Evolutionary conservation across 208 protist genomes (phyloP).

Genomic region (Leishmania tropica): DNA sequence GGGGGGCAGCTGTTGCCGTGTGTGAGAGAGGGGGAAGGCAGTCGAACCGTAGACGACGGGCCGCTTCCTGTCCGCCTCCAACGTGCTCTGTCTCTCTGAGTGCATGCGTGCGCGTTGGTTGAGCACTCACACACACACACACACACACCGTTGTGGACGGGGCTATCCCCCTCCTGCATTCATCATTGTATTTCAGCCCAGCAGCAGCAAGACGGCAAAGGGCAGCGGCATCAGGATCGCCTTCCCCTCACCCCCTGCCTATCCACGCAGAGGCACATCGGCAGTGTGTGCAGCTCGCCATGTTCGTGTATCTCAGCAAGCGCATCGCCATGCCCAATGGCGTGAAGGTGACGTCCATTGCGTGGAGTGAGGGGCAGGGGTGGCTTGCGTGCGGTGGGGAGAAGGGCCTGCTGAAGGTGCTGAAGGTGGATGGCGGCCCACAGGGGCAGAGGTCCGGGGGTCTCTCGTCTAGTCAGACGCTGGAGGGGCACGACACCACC

Average conservation of each 20-base stretch:
- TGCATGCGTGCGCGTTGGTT: neutral
- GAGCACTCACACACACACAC: neutral
- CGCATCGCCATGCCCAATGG: conserved; percentile 97
- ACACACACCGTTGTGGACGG: neutral
- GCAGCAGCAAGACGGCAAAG: neutral
- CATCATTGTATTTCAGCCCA: neutral
- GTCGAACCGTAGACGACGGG: neutral
- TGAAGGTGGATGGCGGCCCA: conserved; percentile 92
- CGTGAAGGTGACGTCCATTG: conserved; percentile 79
- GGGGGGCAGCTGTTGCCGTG: neutral
- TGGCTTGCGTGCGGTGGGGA: conserved; percentile 97
- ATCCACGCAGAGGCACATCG: neutral
- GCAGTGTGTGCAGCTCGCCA: conserved; percentile 26
- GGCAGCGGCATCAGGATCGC: neutral
- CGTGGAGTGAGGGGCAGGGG: conserved; percentile 96
- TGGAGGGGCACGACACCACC: conserved; percentile 92
- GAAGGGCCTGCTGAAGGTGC: conserved; percentile 95
- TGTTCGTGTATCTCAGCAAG: conserved; percentile 97
- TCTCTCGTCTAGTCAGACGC: conserved; percentile 96
- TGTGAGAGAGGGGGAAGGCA: neutral
- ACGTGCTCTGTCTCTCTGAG: neutral
- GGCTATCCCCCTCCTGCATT: neutral
- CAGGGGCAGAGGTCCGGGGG: conserved; percentile 74
- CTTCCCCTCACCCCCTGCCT: neutral
- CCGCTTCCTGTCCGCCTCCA: neutral